These are phyloP conservation scores for Rhynchosporium secalis DNA, from an alignment of 2,329 filamentous ascomycete species.

Conservation along the genomic window DNA sequence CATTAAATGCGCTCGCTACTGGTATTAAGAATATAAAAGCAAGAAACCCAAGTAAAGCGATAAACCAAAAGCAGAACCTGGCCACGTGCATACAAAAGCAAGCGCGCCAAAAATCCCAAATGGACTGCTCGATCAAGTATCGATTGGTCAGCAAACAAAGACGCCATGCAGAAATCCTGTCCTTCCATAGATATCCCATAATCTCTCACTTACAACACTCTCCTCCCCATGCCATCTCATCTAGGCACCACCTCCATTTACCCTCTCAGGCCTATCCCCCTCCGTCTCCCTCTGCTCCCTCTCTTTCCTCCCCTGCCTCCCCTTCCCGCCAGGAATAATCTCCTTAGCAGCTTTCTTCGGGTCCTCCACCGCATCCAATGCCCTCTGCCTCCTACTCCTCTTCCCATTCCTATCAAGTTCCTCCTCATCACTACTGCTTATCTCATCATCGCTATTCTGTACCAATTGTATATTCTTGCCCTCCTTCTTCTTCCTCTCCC, in stretches of 20 bases:
- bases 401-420: conserved; percentile 39
- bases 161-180: not conserved
- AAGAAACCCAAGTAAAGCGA: no score
- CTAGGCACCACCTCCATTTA: not conserved
- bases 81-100: no score
- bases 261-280: conserved; percentile 24
- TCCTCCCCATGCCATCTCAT: not conserved
- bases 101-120: no score
- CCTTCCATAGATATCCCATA: not conserved
- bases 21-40: no score
- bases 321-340: conserved; percentile 29
- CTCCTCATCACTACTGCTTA: conserved; percentile 42
- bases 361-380: conserved; percentile 46
- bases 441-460: conserved; percentile 48
- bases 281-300: conserved; percentile 28
- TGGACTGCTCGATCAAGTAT: no score
- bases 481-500: conserved; percentile 68
- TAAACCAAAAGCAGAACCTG: no score
- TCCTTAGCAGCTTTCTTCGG: conserved; percentile 31
- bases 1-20: no score
- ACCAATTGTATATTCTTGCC: conserved; percentile 55
- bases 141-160: no score
- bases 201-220: not conserved
- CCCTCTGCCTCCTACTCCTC: conserved; percentile 49
- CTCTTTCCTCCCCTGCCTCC: conserved; percentile 19